Base-by-base conservation (phyloP, 2,329 filamentous ascomycete genomes). In the Coniella vitis region DNA sequence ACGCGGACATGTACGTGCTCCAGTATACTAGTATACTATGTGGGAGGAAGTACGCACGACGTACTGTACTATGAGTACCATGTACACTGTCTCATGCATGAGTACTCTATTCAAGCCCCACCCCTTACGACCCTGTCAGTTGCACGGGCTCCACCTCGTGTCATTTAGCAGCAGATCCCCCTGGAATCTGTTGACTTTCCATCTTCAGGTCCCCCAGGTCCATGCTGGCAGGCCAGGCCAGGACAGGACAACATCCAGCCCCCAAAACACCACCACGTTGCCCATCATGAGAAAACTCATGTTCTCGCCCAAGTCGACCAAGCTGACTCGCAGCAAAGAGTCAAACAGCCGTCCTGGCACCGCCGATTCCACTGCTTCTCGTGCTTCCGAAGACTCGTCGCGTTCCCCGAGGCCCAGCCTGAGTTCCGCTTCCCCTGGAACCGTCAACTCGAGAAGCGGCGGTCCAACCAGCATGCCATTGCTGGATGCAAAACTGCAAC, bases 141-240 rank as follows among this genome's bases (percentile, higher is more conserved):
- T 29, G 10, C 40, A 39, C 22, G 48, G 48, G 48, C 39, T 41
- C 51, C 51, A 53, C 51, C 16, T 39, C 49, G 42, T 51, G 44
- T 53, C 48, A 53, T 53, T 53, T 50, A 44, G 36, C 38, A 36
- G 51, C 38, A 45, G 45, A 38, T 51, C 35, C 47, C 31, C 52
- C 38, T 48, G 49, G 38, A n/a, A 49, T 47, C 48, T 51, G 48
- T 53, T 55, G 62, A 54, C 60, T 52, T 47, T 34, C 34, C 45
- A 34, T 42, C 38, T 37, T 36, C 42, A 48, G 25, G 31, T 49
- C 38, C 49, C 42, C 49, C 42, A 49, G 52, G 52, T 43, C 45
- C 49, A 52, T 36, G 36, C 45, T 35, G 22, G 45, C 21, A 34
- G 52, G 44, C 38, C 21, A 34, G 52, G 44, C 38, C 48, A 40